Evolutionary conservation across 768 basidiomycete genomes (phyloP), one percentile per base, ranked within the genome.

Genomic region (Tricholoma terreum): DNA sequence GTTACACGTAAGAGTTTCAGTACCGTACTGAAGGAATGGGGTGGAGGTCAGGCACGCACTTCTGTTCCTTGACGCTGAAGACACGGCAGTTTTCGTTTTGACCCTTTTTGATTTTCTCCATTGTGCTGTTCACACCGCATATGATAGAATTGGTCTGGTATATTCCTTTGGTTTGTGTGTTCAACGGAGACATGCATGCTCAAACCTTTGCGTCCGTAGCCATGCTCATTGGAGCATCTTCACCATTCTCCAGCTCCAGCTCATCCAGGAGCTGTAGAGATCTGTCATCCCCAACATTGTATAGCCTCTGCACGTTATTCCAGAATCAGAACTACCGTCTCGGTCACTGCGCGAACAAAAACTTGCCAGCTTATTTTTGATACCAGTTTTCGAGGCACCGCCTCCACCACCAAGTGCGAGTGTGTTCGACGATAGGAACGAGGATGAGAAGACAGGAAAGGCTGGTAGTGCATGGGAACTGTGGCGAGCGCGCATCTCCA

Each of bases 151-250:
- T 75, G 50, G 69, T 74, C 80, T 83, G 40, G 35, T 52, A 40
- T 21, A 54, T 52, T 52, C 7, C 42, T 55, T 35, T 60, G 40
- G 38, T 33, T 54, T 36, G 55, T 10, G 17, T 31, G 30, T 30
- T 7, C 31, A 51, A 48, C 58, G 43, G 27, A 58, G 19, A 46
- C 12, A 50, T 57, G 60, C 6, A 27, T 73, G 59, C 17, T 50
- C 22, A 19, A 70, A 89, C 91, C 73, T 84, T 70, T 8, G 76
- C 71, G 67, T 89, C 73, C 11, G 84, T 81, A 15, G 88, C 86
- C 80, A 98, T 87, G 69, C 94, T 96, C 92, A 94, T 98, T n/a
- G 97, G 95, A 4, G 90, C 90, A 72, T 98, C 97, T 68, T 95
- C 95, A 34, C 85, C 89, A 30, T 71, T 80, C 54, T 83, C 87